Evolutionary conservation across 2,329 filamentous ascomycete species (phyloP), one percentile per base, ranked within the genome.

Genomic region (Penicillium olsonii): DNA sequence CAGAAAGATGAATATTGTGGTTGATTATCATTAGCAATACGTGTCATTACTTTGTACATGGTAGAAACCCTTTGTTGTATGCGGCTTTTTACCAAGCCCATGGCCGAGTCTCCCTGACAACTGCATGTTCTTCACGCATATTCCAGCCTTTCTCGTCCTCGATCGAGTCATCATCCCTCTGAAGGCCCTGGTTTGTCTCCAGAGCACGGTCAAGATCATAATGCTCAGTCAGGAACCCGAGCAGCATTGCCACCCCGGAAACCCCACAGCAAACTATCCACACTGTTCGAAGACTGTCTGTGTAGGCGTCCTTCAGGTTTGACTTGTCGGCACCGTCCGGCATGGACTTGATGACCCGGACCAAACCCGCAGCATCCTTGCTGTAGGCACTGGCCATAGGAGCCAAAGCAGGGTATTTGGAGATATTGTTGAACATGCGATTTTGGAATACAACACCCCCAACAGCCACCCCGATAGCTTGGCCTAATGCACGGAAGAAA

Each of bases 401-500:
- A 1, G 77, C 78, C 42, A 84, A 75, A 18, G 70, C 66, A 0
- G 79, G 72, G 38, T 77, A 77, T 2, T 66, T 71, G 12, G 72
- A 56, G 37, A 87, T 66, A 52, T 81, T 78, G 37, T 68, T 68
- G 45, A 71, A 72, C 69, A 86, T 80, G 48, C 77, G 75, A 56
- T 88, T 89, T 67, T 89, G 84, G 70, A 89, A 88, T 45, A 87
- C 78, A 26, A 85, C 83, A 3, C 86, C 85, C 2, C 83, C 82
- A 43, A 87, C 75, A 2, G 85, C 84, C 2, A 88, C 82, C 19
- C 85, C 85, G 9, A 88, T 68, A 0, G 81, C 76, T 63, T 87
- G 84, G 0, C 86, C 86, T 19, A 88, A 78, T 1, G 80, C 78
- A 12, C 84, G 79, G 59, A 84, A 78, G 72, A 90, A 89, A 45